Percentiles rank a stretch among this genome's conserved stretches.
Evolutionary conservation across 1,284 basidiomycete species (phyloP).

Genomic region (Cutaneotrichosporon sp.): DNA sequence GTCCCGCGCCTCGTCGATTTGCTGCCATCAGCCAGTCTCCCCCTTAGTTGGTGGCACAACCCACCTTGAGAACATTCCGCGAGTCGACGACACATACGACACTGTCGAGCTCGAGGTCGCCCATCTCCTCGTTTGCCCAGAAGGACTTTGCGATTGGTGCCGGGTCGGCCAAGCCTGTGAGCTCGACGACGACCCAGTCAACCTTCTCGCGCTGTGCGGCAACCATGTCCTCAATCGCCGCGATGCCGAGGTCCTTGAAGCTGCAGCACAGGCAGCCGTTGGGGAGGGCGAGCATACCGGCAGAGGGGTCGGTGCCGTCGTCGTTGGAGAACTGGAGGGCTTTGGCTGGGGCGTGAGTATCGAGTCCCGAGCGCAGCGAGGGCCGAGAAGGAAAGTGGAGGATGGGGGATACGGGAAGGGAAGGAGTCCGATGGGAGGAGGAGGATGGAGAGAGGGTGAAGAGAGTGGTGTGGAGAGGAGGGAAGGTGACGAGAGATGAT

Average conservation of each 20-base stretch:
- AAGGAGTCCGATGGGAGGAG: not conserved
- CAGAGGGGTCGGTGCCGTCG: slow-evolving; percentile 42
- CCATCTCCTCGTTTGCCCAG: slow-evolving; percentile 89
- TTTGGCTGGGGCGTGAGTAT: slow-evolving; percentile 27
- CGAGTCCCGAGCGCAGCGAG: not conserved
- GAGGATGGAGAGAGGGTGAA: not conserved
- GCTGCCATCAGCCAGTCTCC: slow-evolving; percentile 55
- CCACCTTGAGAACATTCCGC: slow-evolving; percentile 73
- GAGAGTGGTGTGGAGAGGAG: not conserved
- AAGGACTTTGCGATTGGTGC: slow-evolving; percentile 78
- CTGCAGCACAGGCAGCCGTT: slow-evolving; percentile 95
- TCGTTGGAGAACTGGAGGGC: slow-evolving; percentile 62
- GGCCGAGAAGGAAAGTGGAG: no score
- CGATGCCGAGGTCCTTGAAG: slow-evolving; percentile 84
- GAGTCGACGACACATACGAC: slow-evolving; percentile 90
- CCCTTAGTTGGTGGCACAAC: slow-evolving; percentile 15
- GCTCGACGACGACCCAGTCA: slow-evolving; percentile 89
- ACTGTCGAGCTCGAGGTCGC: slow-evolving; percentile 74
- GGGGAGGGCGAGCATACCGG: slow-evolving; percentile 71
- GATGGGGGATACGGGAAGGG: no score
- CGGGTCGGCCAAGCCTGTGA: slow-evolving; percentile 86
- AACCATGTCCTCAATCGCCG: slow-evolving; percentile 80
- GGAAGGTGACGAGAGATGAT: not conserved
- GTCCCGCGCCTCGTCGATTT: slow-evolving; percentile 73
- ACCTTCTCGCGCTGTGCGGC: slow-evolving; percentile 65